Percentiles rank a stretch among this genome's conserved stretches.
Evolutionary conservation across 2,329 filamentous ascomycete species (phyloP).

Genomic region (Botrytis tulipae): DNA sequence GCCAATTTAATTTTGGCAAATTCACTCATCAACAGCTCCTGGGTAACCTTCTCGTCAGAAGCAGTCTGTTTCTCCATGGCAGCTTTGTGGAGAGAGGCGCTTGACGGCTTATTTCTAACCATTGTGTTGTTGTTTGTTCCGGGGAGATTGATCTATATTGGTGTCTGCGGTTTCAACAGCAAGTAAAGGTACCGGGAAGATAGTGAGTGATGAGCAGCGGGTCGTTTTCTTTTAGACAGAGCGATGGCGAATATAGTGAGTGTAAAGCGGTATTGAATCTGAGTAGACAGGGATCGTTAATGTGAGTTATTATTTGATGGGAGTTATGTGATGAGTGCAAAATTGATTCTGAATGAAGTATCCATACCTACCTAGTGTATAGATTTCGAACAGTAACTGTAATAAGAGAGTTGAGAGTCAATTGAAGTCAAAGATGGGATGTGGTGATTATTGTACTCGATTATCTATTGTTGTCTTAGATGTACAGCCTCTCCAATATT

Average conservation of each 20-base stretch:
- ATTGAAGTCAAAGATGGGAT: background rate
- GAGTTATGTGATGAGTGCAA: background rate
- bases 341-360: background rate
- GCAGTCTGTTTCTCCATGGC: background rate
- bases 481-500: conserved; percentile 6
- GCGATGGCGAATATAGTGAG: background rate
- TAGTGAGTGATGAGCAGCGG: background rate
- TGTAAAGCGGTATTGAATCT: conserved; percentile 18
- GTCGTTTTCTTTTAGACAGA: background rate
- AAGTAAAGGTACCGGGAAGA: background rate
- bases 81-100: background rate
- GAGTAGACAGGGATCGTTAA: conserved; percentile 22
- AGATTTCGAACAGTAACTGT: background rate
- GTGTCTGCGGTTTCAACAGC: background rate
- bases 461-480: background rate
- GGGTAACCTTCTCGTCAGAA: background rate
- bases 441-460: background rate
- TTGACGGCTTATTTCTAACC: conserved; percentile 3
- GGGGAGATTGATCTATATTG: too few relatives aligned
- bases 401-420: too few relatives aligned
- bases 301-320: background rate
- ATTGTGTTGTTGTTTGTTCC: background rate
- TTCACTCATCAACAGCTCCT: background rate
- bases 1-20: background rate
- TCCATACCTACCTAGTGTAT: background rate